Evolutionary conservation across 2,329 filamentous ascomycete species (phyloP).

Genomic region (Epichloe coenophiala): DNA sequence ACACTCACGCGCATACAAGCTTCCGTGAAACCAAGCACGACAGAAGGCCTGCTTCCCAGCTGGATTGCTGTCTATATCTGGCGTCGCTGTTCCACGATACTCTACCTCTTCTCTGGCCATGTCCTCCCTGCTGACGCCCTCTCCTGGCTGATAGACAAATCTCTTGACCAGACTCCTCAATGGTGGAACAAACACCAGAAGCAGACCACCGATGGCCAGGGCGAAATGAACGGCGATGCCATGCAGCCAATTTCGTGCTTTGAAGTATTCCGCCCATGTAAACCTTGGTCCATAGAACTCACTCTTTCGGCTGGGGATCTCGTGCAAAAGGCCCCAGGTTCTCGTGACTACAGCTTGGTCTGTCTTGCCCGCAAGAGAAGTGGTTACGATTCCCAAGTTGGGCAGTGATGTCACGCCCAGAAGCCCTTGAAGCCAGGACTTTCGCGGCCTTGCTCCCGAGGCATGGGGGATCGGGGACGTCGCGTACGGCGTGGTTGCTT

Average conservation of each 20-base stretch:
- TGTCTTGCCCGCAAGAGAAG: conserved; percentile 33
- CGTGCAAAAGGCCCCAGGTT: conserved; percentile 47
- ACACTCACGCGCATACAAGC: conserved; percentile 50
- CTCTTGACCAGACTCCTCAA: conserved; percentile 30
- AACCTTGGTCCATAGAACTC: conserved; percentile 50
- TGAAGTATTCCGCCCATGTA: conserved; percentile 40
- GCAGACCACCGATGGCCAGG: conserved; percentile 26
- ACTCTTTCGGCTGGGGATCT: conserved; percentile 27
- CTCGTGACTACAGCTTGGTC: conserved; percentile 45
- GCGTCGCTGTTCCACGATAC: conserved; percentile 50
- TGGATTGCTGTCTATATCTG: conserved; percentile 33
- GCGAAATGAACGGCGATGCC: conserved; percentile 38
- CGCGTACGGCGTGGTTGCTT: conserved; percentile 36
- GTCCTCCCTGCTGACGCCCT: conserved; percentile 38
- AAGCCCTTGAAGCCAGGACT: conserved; percentile 28
- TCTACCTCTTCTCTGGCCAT: conserved; percentile 46
- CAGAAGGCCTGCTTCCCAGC: conserved; percentile 37
- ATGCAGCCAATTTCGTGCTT: conserved; percentile 33
- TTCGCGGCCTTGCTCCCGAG: conserved; percentile 15
- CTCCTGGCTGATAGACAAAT: conserved; percentile 38
- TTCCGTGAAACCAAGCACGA: conserved; percentile 42
- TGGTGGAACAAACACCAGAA: conserved; percentile 32
- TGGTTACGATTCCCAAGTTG: conserved; percentile 41
- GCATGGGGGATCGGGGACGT: conserved; percentile 41
- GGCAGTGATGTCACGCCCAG: conserved; percentile 36